Percentiles rank a stretch among this genome's conserved stretches.
phyloP scores from a whole-genome alignment of 768 basidiomycete species.

The Coprinopsis cinerea region DNA sequence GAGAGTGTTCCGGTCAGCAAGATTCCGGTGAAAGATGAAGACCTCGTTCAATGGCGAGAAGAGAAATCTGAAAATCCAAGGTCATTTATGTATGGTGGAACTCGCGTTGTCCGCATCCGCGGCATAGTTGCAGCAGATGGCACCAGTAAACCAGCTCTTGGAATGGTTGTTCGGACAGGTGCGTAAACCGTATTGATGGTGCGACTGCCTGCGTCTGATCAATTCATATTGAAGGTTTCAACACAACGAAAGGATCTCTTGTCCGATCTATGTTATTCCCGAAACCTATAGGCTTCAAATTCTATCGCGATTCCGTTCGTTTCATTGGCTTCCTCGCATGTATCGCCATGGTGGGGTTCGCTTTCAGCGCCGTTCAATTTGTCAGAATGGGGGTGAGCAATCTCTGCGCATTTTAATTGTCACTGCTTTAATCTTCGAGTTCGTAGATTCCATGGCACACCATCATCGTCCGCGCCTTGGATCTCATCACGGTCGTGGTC shows the following conservation, averaged over 20 bases:
- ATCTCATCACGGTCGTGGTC: constrained; percentile 95
- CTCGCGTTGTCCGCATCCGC: constrained; percentile 82
- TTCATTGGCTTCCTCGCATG: constrained; percentile 90
- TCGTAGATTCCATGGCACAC: constrained; percentile 80
- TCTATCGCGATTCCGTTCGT: constrained; percentile 86
- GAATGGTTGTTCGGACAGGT: constrained; percentile 85
- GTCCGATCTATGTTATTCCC: constrained; percentile 98
- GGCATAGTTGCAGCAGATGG: constrained; percentile 50
- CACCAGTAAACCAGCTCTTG: constrained; percentile 60
- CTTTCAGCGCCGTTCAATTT: constrained; percentile 88
- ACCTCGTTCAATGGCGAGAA: constrained; percentile 64
- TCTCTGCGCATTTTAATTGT: not conserved
- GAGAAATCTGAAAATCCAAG: constrained; percentile 70
- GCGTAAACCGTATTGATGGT: constrained; percentile 12
- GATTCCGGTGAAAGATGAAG: constrained; percentile 73
- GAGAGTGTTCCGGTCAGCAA: constrained; percentile 98
- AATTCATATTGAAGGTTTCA: constrained; percentile 77
- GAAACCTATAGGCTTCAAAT: constrained; percentile 98
- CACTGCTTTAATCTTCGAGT: constrained; percentile 1
- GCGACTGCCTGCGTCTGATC: not conserved
- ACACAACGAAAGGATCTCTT: constrained; percentile 94
- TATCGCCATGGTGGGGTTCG: constrained; percentile 89
- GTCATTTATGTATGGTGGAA: constrained; percentile 86
- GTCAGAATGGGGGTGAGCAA: constrained; percentile 74
- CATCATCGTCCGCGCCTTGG: constrained; percentile 86